These are phyloP conservation scores for Penicillium sp. DNA, from an alignment of 2,329 filamentous ascomycete species.

Conservation along the genomic window DNA sequence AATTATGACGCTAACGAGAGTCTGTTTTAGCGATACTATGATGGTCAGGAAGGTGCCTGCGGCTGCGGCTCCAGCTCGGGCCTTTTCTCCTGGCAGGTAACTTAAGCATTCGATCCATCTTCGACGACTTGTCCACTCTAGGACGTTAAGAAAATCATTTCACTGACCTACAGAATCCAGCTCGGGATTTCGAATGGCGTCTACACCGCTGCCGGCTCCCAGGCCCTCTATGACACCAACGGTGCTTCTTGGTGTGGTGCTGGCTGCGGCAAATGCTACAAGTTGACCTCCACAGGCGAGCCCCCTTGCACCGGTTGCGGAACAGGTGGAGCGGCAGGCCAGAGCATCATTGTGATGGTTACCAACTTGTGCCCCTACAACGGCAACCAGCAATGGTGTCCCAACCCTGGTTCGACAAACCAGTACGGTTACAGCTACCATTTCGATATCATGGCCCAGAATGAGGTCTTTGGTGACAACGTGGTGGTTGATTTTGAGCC, in stretches of 20 bases:
- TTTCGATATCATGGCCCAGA: conserved; percentile 41
- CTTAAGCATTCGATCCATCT: conserved; percentile 8
- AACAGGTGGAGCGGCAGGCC: conserved; percentile 21
- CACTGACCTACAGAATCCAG: not conserved
- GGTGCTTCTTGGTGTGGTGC: conserved; percentile 28
- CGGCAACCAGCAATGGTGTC: conserved; percentile 42
- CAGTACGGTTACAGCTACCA: conserved; percentile 40
- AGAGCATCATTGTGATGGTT: conserved; percentile 33
- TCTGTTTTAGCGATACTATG: conserved; percentile 33
- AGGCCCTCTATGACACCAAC: conserved; percentile 26
- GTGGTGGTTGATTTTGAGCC: conserved; percentile 37
- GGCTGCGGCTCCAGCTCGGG: conserved; percentile 32
- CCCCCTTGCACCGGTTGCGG: conserved; percentile 25
- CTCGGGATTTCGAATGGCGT: conserved; percentile 6
- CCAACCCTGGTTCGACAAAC: conserved; percentile 32
- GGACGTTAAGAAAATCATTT: too few relatives aligned
- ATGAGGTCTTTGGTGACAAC: conserved; percentile 38
- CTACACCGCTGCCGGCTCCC: conserved; percentile 29
- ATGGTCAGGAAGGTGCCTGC: conserved; percentile 35
- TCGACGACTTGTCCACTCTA: too few relatives aligned
- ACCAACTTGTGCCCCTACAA: conserved; percentile 42
- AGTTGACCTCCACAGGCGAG: conserved; percentile 26
- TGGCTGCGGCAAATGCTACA: conserved; percentile 31
- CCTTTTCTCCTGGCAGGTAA: conserved; percentile 32
- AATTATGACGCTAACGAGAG: not conserved